Base-by-base conservation (phyloP, 148 eudicot species). In the Vaccinium vitisidaea region DNA sequence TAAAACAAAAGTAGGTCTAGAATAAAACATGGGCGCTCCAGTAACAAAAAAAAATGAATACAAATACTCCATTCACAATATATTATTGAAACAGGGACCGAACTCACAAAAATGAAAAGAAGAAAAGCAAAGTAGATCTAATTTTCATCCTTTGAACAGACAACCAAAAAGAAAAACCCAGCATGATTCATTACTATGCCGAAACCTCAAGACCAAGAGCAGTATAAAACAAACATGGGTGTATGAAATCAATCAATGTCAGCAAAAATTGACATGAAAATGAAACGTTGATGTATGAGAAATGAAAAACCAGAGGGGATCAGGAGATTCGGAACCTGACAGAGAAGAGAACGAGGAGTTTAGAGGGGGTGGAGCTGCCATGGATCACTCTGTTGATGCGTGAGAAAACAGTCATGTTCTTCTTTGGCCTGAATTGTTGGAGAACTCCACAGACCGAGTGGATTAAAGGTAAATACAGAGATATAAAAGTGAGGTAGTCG, bases 291-390 rank as follows among this genome's bases (percentile, higher is more conserved):
- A 23, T 43, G 46, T 43, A 43, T 43, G 46, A 43, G 46, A 43
- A 43, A 43, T 5, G 63, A 1, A 77, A 46, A 82, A 1, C 18
- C 25, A 32, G 80, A 53, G 59, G 32, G 46, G 56, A 18, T 32
- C 30, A 53, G 61, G n/a, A 73, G 30, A 18, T 52, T 53, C 6
- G 70, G 23, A 84, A 92, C 95, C 95, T 91, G 92, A 87, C 81
- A 12, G 95, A 86, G 80, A 86, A 87, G 69, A 92, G 84, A 65
- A 92, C 49, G 14, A 92, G 87, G 46, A 92, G 88, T 79, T 86
- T 90, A 12, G 93, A 91, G 83, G 55, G 79, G 82, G 89, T 84
- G 61, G 89, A 85, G 86, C 84, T 81, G 73, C 88, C 92, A 88
- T 89, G 75, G 78, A 85, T 65, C 53, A 85, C 84, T 79, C 82